Evolutionary conservation across 202 grass and related monocot species (phyloP).

Genomic region (Brachypodium distachyon): DNA sequence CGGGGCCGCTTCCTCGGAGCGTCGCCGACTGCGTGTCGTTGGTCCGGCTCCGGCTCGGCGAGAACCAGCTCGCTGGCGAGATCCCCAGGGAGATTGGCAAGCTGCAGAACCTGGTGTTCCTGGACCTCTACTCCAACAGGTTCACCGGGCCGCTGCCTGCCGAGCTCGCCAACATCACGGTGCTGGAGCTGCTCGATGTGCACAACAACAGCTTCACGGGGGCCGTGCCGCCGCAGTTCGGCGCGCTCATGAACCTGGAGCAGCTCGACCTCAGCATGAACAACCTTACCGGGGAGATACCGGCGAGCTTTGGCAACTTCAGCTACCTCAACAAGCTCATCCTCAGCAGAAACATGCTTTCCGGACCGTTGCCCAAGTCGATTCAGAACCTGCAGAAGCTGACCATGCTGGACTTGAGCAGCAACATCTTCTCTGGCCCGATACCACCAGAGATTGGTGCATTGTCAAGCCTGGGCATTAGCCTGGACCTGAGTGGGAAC

Average conservation of each 20-base stretch:
- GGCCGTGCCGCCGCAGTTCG: slow-evolving; percentile 47
- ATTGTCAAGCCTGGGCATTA: slow-evolving; percentile 75
- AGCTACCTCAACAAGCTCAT: slow-evolving; percentile 99
- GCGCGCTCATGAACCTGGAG: slow-evolving; percentile 82
- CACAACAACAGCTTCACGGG: slow-evolving; percentile 75
- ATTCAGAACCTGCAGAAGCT: slow-evolving; percentile 85
- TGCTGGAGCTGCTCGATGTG: slow-evolving; percentile 85
- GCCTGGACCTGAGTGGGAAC: slow-evolving; percentile 76
- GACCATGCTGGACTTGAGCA: slow-evolving; percentile 75
- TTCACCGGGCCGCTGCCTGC: slow-evolving; percentile 51
- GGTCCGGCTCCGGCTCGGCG: slow-evolving; percentile 70
- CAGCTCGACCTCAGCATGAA: slow-evolving; percentile 95
- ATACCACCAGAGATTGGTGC: slow-evolving; percentile 61
- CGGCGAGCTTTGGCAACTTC: slow-evolving; percentile 82
- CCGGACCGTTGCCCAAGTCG: slow-evolving; percentile 56
- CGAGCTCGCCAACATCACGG: slow-evolving; percentile 75
- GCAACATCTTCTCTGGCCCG: slow-evolving; percentile 55
- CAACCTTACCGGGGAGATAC: slow-evolving; percentile 59
- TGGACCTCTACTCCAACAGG: slow-evolving; percentile 82
- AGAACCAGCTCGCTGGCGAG: slow-evolving; percentile 74
- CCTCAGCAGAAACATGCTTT: slow-evolving; percentile 58
- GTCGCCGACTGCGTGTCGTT: slow-evolving; percentile 67
- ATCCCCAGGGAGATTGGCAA: slow-evolving; percentile 69
- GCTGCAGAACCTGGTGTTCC: slow-evolving; percentile 90
- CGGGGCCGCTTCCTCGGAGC: slow-evolving; percentile 43